These are phyloP conservation scores for Orbilia ellipsospora DNA, from an alignment of 2,329 filamentous ascomycete genomes.

Conservation along the genomic window DNA sequence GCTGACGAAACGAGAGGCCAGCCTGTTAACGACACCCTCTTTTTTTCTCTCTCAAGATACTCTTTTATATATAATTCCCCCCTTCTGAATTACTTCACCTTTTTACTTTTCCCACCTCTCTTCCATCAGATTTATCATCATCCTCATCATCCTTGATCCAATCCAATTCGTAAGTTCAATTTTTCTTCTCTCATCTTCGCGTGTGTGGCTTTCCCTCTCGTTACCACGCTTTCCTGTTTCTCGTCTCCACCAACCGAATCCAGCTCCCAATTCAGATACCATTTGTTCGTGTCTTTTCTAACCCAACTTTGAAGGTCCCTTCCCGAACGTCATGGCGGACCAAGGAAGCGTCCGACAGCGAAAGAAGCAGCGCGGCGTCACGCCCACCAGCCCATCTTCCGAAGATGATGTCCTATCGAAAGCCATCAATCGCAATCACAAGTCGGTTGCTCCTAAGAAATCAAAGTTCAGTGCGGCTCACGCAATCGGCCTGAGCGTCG, in stretches of 20 bases:
- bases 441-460: constrained; percentile 14
- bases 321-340: constrained; percentile 56
- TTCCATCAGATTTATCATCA: too few species aligned
- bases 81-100: not conserved
- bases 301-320: constrained; percentile 9
- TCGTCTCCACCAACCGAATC: constrained; percentile 25
- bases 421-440: constrained; percentile 32
- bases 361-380: constrained; percentile 55
- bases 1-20: constrained; percentile 40
- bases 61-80: constrained; percentile 26
- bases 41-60: not conserved
- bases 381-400: constrained; percentile 46
- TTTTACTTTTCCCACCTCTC: not conserved
- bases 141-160: too few species aligned
- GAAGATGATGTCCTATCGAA: constrained; percentile 52
- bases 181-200: not conserved
- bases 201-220: not conserved
- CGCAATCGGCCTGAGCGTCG: constrained; percentile 78
- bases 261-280: constrained; percentile 25
- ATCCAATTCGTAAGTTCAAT: not conserved
- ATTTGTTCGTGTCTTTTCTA: constrained; percentile 6
- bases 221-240: constrained; percentile 11
- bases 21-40: constrained; percentile 34
- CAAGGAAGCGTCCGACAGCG: constrained; percentile 57
- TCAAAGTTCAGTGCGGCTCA: constrained; percentile 75